phyloP scores from a whole-genome alignment of 108 stramenopile genomes.

The Nitzschia palea region DNA sequence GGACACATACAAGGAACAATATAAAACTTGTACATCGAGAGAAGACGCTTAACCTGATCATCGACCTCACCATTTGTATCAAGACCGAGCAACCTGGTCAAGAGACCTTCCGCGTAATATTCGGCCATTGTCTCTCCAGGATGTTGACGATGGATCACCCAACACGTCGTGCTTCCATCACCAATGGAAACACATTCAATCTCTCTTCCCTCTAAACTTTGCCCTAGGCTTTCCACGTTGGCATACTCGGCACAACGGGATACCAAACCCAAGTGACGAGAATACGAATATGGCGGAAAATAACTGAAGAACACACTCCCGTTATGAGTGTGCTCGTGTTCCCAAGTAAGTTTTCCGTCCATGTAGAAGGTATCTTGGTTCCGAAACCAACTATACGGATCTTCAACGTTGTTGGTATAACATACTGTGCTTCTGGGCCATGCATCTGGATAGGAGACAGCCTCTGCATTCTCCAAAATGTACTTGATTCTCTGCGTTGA shows the following conservation, averaged over 20 bases:
- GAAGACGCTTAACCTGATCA: conserved; percentile 48
- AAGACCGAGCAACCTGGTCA: conserved; percentile 60
- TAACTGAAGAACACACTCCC: conserved; percentile 68
- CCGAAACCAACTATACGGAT: conserved; percentile 61
- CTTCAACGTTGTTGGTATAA: conserved; percentile 45
- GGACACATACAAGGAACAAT: conserved; percentile 88
- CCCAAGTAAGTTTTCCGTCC: conserved; percentile 66
- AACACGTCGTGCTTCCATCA: conserved; percentile 54
- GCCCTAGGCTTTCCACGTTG: conserved; percentile 56
- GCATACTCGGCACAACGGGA: conserved; percentile 50
- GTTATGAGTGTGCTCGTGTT: conserved; percentile 45
- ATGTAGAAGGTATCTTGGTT: conserved; percentile 56
- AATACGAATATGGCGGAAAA: conserved; percentile 76
- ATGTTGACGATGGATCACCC: conserved; percentile 86
- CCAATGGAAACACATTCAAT: conserved; percentile 72
- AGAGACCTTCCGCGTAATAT: conserved; percentile 64
- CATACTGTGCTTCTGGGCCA: conserved; percentile 75
- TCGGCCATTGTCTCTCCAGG: conserved; percentile 85
- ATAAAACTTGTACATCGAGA: conserved; percentile 70
- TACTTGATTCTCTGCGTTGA: conserved; percentile 45
- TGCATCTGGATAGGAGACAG: conserved; percentile 60
- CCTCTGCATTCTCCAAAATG: conserved; percentile 65
- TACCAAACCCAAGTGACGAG: conserved; percentile 68
- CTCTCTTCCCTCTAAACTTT: conserved; percentile 68
- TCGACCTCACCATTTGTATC: conserved; percentile 35